Base-by-base conservation (phyloP, 192 early-diverging fungal species). In the Coemansia sp. region DNA sequence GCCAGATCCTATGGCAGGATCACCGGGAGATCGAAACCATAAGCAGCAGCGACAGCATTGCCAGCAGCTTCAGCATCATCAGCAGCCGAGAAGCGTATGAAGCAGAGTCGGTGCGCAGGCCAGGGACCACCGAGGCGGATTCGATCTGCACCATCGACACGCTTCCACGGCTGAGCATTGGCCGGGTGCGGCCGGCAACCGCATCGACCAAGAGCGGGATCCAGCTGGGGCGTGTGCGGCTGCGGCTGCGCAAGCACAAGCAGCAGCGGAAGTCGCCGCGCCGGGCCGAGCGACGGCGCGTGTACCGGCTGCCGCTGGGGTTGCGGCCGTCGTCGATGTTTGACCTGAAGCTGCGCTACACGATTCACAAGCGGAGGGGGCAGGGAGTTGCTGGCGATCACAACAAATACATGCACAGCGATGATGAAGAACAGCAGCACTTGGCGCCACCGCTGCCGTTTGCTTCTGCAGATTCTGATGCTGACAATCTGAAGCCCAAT, bases 321-420 rank as follows among this genome's bases (percentile, higher is more conserved):
- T 60, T 78, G 28, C 50, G 68, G 48, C 74, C 74, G 3, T 61
- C 68, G 36, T 78, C 74, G 14, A 59, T 70, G 63, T 78, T 78
- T 40, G 68, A 78, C 46, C 51, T 78, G 23, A 55, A 41, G 35
- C 47, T 78, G 28, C 63, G 63, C 9, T 78, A 78, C 31, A 28
- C 20, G 9, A n/a, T 48, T 28, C 46, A 13, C n/a, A 43, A 21
- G 10, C 31, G 38, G 30, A 26, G n/a, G 39, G 53, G 5, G 30
- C 28, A 26, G 26, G 48, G 42, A 51, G 35, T 19, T 16, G 23
- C 55, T 47, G 19, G 31, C 57, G 43, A 58, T 58, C 57, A 58
- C 57, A 58, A 58, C 45, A 49, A 58, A 50, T 43, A 41, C 23
- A 50, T 50, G 57, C 45, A 58, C 1, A 31, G 12, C 15, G 28